Conservation (phyloP, 2,329 filamentous ascomycete genomes). For the Orbilia javanica region DNA sequence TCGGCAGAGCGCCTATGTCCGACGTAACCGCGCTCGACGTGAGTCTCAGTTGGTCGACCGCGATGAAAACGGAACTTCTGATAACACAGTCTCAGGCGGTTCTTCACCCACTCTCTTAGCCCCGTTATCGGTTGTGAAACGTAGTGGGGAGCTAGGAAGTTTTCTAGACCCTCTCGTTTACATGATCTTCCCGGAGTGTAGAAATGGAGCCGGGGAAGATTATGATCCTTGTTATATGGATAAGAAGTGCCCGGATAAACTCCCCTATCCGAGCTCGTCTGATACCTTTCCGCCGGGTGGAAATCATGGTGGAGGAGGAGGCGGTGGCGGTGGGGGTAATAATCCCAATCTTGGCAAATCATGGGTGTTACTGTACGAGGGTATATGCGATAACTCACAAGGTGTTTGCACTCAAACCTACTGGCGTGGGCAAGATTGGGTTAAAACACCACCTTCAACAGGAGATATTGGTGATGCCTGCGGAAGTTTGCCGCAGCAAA, state of each 20-base stretch:
- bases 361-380: neutral
- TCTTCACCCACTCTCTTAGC: neutral
- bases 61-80: neutral
- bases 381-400: neutral
- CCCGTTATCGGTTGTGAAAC: neutral
- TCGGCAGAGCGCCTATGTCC: neutral
- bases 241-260: neutral
- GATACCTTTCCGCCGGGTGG: conserved; percentile 1
- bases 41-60: neutral
- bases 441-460: neutral
- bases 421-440: neutral
- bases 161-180: conserved; percentile 7
- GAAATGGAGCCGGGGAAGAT: neutral
- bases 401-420: neutral
- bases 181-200: conserved; percentile 1
- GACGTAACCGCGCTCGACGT: neutral
- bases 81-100: neutral
- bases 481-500: neutral
- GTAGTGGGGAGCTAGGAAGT: neutral
- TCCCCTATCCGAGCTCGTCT: neutral
- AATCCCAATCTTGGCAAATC: neutral
- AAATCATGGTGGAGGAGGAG: neutral
- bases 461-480: neutral
- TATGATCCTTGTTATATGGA: conserved; percentile 1
- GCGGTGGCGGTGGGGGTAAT: neutral